These are phyloP conservation scores for Oryza longistaminata DNA, from an alignment of 176 grass and related monocot species.

Conservation along the genomic window DNA sequence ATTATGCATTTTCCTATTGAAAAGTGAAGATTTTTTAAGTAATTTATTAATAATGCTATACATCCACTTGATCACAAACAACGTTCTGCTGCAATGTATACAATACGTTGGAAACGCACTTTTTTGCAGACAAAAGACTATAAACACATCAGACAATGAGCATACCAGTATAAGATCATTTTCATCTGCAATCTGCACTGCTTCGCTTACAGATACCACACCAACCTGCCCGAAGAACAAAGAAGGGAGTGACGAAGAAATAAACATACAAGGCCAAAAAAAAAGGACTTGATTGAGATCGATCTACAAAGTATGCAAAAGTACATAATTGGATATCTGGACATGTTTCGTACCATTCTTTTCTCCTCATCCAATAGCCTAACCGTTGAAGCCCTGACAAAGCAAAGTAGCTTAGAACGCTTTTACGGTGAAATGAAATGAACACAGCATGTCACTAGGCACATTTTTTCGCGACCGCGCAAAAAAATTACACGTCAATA, in stretches of 20 bases:
- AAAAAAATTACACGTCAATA: too few species aligned
- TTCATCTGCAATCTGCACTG: conserved; percentile 62
- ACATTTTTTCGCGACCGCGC: too few species aligned
- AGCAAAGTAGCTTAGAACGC: conserved; percentile 12
- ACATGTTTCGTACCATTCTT: conserved; percentile 65
- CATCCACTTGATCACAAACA: not conserved
- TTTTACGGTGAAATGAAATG: not conserved
- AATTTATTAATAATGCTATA: not conserved
- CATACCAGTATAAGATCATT: conserved; percentile 73
- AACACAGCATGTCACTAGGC: not conserved
- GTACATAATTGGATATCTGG: conserved; percentile 1
- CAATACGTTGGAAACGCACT: not conserved
- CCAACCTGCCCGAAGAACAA: conserved; percentile 62
- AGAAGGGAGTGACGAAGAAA: not conserved
- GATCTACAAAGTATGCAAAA: not conserved
- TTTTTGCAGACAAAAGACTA: not conserved
- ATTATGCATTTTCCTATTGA: not conserved
- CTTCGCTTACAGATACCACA: conserved; percentile 72
- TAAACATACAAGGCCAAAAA: not conserved
- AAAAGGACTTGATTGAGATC: not conserved
- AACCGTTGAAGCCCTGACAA: conserved; percentile 70
- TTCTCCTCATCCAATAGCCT: conserved; percentile 88
- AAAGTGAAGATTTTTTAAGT: not conserved
- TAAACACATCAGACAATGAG: conserved; percentile 9
- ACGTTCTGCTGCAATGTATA: not conserved